phyloP scores from a whole-genome alignment of 805 yeast genomes.

The Suhomyces pyralidae region DNA sequence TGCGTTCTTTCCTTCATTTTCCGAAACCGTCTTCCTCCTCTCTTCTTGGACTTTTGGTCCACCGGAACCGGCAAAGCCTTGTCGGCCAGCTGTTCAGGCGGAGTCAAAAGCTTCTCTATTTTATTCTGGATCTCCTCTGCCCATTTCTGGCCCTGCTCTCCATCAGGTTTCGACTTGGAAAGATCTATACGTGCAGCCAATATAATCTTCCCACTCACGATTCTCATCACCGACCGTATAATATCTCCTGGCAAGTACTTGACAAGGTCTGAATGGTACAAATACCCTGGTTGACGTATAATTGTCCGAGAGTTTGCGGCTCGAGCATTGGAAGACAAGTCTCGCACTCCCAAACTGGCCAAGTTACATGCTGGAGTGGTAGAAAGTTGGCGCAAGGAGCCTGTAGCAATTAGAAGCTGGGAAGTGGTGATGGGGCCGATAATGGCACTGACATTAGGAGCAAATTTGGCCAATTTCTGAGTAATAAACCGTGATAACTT shows the following conservation, averaged over 20 bases:
- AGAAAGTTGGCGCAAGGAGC: constrained; percentile 66
- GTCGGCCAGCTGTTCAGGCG: constrained; percentile 63
- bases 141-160: constrained; percentile 58
- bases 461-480: constrained; percentile 51
- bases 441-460: constrained; percentile 77
- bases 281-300: constrained; percentile 63
- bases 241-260: constrained; percentile 56
- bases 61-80: constrained; percentile 72
- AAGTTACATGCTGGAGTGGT: constrained; percentile 79
- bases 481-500: constrained; percentile 55
- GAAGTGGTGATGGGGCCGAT: constrained; percentile 74
- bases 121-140: constrained; percentile 56
- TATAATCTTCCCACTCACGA: constrained; percentile 73
- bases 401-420: constrained; percentile 63
- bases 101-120: constrained; percentile 68
- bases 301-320: constrained; percentile 27
- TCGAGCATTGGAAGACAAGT: constrained; percentile 29
- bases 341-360: constrained; percentile 66
- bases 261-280: constrained; percentile 59
- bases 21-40: constrained; percentile 82
- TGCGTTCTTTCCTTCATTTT: constrained; percentile 79
- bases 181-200: constrained; percentile 83
- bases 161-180: constrained; percentile 41
- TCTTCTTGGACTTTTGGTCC: constrained; percentile 71
- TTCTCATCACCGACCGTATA: constrained; percentile 69